Percentiles rank a stretch among this genome's conserved stretches.
These are phyloP conservation scores for Pulicaria dysenterica DNA, from an alignment of 129 eudicot species.

Conservation along the genomic window DNA sequence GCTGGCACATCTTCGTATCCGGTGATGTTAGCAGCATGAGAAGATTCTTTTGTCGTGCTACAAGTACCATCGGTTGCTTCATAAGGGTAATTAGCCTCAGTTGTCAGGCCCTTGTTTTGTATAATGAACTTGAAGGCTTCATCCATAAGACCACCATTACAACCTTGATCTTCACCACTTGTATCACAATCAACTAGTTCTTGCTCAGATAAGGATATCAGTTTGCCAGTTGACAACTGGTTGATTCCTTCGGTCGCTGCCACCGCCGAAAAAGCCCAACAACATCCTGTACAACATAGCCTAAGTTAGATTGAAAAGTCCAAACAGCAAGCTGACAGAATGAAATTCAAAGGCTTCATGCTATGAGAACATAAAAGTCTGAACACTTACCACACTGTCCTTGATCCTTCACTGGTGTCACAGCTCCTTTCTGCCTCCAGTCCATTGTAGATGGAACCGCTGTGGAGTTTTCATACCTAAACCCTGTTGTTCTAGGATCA, in stretches of 20 bases:
- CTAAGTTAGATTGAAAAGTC: not conserved
- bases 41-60: slow-evolving; percentile 5
- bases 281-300: slow-evolving; percentile 19
- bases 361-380: not conserved
- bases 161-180: slow-evolving; percentile 16
- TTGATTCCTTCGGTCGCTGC: slow-evolving; percentile 30
- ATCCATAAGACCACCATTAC: slow-evolving; percentile 29
- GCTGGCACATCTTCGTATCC: slow-evolving; percentile 32
- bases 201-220: slow-evolving; percentile 33
- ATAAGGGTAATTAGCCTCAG: slow-evolving; percentile 24
- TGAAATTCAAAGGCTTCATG: too few relatives aligned
- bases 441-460: slow-evolving; percentile 21
- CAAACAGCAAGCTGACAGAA: too few relatives aligned
- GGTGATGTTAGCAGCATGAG: slow-evolving; percentile 7
- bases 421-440: slow-evolving; percentile 33
- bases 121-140: slow-evolving; percentile 27
- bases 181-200: slow-evolving; percentile 37
- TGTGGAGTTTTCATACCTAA: slow-evolving; percentile 21
- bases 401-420: slow-evolving; percentile 32
- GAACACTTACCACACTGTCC: slow-evolving; percentile 26
- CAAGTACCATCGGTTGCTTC: slow-evolving; percentile 25
- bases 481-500: not conserved
- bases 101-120: slow-evolving; percentile 23
- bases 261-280: slow-evolving; percentile 36
- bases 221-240: slow-evolving; percentile 12